Conservation (phyloP, 495 filamentous ascomycete species). For the Tuber borchii region DNA sequence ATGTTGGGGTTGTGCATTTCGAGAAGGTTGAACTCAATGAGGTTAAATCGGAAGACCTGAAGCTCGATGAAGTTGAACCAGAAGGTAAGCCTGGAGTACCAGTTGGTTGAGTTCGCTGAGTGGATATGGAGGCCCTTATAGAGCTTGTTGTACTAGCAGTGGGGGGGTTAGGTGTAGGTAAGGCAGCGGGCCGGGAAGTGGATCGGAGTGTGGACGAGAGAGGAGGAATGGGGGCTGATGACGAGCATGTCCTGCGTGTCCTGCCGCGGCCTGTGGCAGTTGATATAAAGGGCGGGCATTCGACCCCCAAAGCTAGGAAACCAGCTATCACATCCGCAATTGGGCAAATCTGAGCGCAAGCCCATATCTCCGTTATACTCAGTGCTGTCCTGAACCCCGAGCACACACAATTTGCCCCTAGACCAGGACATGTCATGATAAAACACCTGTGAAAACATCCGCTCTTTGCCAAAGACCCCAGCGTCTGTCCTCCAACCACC, state of each 20-base stretch:
- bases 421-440: background rate
- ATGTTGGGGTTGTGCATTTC: background rate
- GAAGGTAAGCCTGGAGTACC: background rate
- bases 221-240: background rate
- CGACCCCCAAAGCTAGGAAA: background rate
- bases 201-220: background rate
- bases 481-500: conserved; percentile 2
- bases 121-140: background rate
- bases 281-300: background rate
- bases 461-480: background rate
- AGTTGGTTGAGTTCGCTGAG: background rate
- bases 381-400: background rate
- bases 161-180: background rate
- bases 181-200: no score
- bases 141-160: background rate
- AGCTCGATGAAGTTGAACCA: background rate
- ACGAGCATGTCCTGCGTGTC: no score
- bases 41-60: background rate
- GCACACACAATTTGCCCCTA: background rate
- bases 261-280: background rate
- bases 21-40: background rate
- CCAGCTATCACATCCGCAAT: background rate
- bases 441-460: background rate
- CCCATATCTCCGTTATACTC: background rate
- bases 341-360: background rate